Evolutionary conservation across 2,329 filamentous ascomycete species (phyloP), one percentile per base, ranked within the genome.

Genomic region (Geosmithia putterillii): DNA sequence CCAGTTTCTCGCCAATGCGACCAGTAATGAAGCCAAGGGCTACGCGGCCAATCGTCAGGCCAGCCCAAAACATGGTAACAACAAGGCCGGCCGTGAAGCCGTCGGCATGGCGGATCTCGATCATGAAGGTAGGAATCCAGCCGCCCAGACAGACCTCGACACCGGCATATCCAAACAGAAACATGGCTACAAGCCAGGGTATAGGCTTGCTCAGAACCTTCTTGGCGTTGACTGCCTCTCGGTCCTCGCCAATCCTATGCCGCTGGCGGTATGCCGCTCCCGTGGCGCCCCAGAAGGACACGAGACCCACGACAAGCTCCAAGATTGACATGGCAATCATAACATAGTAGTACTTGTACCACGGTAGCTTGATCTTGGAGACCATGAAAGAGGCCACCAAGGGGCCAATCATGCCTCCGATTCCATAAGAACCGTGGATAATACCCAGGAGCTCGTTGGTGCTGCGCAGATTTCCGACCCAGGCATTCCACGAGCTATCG

Each of bases 11-110:
- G 0, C 85, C 85, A 12, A 87, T 63, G 2, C 67, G 62, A 0
- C 81, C 79, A 1, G 86, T 94, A 3, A 89, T 66, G 51, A 94
- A 92, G 0, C 85, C 85, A 15, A 94, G 61, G 1, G 80, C 57
- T 3, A 92, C 65, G 2, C 87, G 69, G 0, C 87, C 86, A 0
- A 86, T 59, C 0, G 86, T 89, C 48, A 94, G 70, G 0, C 86
- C 87, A 38, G 86, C 72, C 87, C 87, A 94, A 63, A 90, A 94
- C 0, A 85, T 81, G 0, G 85, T 90, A 0, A 79, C 81, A 0
- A 77, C 79, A 64, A 92, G 76, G 3, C 86, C 86, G 28, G 82
- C 80, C 2, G 79, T 71, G 54, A 92, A 90, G 0, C 77, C 66
- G 20, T 68, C 71, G 3, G 80, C 85, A 34, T 81, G 60, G 14